Conservation (phyloP, 2,329 filamentous ascomycete species). For the Talaromyces sp. region DNA sequence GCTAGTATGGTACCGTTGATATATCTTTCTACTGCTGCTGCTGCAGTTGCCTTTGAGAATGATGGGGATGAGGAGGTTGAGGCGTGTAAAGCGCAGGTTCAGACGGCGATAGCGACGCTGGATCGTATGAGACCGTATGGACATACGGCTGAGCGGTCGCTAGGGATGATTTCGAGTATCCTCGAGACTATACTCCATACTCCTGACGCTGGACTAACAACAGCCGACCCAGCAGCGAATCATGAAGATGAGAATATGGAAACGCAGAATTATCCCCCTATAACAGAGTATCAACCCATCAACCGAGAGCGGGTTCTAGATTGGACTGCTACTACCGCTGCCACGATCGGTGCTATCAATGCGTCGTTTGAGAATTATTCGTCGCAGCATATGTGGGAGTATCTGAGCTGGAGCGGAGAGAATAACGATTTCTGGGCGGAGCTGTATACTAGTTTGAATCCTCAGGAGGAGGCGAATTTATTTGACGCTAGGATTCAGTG, state of each 20-base stretch:
- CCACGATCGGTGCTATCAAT: background rate
- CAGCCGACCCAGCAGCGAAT: no score
- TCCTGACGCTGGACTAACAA: background rate
- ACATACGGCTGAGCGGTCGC: constrained; percentile 1
- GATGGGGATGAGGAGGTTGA: background rate
- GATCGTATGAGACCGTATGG: constrained; percentile 13
- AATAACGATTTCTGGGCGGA: constrained; percentile 54
- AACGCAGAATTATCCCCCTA: background rate
- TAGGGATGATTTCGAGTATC: background rate
- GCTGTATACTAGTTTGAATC: background rate
- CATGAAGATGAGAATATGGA: background rate
- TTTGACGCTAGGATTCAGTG: constrained; percentile 18
- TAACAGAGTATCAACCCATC: constrained; percentile 8
- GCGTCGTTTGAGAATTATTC: constrained; percentile 50
- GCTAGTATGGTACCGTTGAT: constrained; percentile 9
- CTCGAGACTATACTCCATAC: background rate
- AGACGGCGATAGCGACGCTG: background rate
- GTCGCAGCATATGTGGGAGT: constrained; percentile 60
- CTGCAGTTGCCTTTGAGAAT: background rate
- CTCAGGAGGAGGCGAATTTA: constrained; percentile 52
- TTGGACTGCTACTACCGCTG: background rate
- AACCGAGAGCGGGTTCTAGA: constrained; percentile 8
- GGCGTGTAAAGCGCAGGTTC: background rate
- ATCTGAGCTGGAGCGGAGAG: constrained; percentile 49
- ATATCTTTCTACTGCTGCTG: background rate